Percentiles rank a stretch among this genome's conserved stretches.
These are phyloP conservation scores for Manihot esculenta DNA, from an alignment of 441 rosid species.

Conservation along the genomic window DNA sequence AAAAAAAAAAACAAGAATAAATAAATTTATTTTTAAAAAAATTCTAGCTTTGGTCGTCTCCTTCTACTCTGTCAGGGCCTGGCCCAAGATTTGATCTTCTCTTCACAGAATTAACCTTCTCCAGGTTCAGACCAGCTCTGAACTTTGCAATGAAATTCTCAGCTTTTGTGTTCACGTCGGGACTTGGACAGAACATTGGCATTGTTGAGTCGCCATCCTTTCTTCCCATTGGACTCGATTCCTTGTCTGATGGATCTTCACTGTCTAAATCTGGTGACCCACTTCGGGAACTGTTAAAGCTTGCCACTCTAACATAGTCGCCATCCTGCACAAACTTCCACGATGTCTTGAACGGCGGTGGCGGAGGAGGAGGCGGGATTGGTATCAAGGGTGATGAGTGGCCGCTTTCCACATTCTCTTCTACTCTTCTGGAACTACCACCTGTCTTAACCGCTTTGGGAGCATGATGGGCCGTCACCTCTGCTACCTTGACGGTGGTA, in stretches of 20 bases:
- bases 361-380: slow-evolving; percentile 71
- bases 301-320: slow-evolving; percentile 60
- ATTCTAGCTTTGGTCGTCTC: slow-evolving; percentile 20
- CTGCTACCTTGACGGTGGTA: slow-evolving; percentile 16
- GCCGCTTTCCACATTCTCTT: slow-evolving; percentile 32
- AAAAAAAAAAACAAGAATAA: not conserved
- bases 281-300: slow-evolving; percentile 40
- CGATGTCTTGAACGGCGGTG: slow-evolving; percentile 63
- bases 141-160: slow-evolving; percentile 76
- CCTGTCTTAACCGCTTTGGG: slow-evolving; percentile 36
- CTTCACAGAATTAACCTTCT: slow-evolving; percentile 64
- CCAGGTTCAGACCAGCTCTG: slow-evolving; percentile 72
- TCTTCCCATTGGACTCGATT: slow-evolving; percentile 28
- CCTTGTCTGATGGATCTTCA: slow-evolving; percentile 28
- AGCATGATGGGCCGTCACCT: slow-evolving; percentile 28
- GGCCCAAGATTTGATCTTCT: slow-evolving; percentile 70
- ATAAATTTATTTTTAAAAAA: not conserved
- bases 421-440: slow-evolving; percentile 13
- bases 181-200: slow-evolving; percentile 67
- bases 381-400: slow-evolving; percentile 49
- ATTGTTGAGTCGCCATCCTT: not conserved
- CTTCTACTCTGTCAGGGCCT: slow-evolving; percentile 13
- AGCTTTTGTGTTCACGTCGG: slow-evolving; percentile 83
- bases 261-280: slow-evolving; percentile 35
- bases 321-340: slow-evolving; percentile 58